Evolutionary conservation across 306 rosid genomes (phyloP), one percentile per base, ranked within the genome.

Genomic region (Pterocarpus santalinus): DNA sequence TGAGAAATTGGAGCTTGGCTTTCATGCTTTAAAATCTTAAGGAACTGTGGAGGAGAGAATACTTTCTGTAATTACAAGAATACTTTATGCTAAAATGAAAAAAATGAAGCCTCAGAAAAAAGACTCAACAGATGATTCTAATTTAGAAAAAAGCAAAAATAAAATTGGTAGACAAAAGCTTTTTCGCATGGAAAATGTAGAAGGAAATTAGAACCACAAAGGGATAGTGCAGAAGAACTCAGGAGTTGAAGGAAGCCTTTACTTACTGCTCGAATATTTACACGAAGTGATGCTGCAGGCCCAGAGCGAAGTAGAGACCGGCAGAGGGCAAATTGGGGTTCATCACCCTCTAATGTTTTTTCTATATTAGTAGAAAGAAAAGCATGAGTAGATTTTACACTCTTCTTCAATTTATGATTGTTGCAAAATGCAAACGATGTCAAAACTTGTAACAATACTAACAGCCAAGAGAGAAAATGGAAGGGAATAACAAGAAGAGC

Each of bases 201-300:
- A 36, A 72, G 77, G 22, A 30, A 70, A 72, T n/a, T 61, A 68
- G 22, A 71, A 41, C 41, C 22, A 41, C 32, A 16, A 67, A 69
- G 30, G 66, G 63, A 83, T 57, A 62, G 70, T 4, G 15, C 12
- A 83, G 67, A 47, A 43, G 60, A 14, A 7, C 38, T 75, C 55
- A 65, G 73, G 36, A 69, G 58, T 72, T 38, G 69, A 63, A 80
- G 46, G 67, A 75, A 62, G 64, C 49, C 36, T 68, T 83, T 65
- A 78, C 97, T 85, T 86, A 90, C 99, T 13, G 98, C 99, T 67
- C 94, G 87, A 43, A 95, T 95, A 75, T 91, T 91, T 73, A 90
- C 65, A 16, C 94, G 97, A 80, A 93, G 94, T 16, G 99, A 90
- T 17, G 93, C 92, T 79, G 98, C 99, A 65, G 97, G 97, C 58